A percentile compares a stretch with the other conserved stretches of the same genome.
Evolutionary conservation across 139 green algal species (phyloP).

Genomic region (Microglena sp.): DNA sequence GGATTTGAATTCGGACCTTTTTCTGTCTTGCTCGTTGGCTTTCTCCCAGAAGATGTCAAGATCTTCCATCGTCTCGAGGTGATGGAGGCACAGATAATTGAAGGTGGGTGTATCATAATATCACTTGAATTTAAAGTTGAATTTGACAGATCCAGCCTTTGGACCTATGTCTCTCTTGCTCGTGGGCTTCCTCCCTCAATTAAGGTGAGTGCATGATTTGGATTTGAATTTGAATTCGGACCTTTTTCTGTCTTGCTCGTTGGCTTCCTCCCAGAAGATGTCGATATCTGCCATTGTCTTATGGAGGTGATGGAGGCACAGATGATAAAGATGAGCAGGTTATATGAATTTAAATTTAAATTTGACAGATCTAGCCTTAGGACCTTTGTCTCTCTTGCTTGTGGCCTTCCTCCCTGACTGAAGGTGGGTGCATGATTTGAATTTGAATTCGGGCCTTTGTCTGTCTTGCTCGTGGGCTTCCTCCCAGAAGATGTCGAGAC

Average conservation of each 20-base stretch:
- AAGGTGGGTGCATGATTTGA: not conserved
- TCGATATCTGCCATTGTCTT: not conserved
- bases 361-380: too few relatives aligned
- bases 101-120: conserved; percentile 1
- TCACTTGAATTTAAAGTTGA: not conserved
- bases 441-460: not conserved
- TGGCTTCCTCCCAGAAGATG: not conserved
- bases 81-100: not conserved
- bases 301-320: conserved; percentile 6
- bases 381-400: not conserved
- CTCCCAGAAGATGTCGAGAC: not conserved
- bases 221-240: not conserved
- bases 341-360: not conserved
- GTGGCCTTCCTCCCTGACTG: too few relatives aligned
- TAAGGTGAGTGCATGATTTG: not conserved
- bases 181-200: not conserved
- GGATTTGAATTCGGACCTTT: conserved; percentile 1
- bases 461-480: conserved; percentile 1
- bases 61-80: too few relatives aligned
- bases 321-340: not conserved
- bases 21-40: not conserved
- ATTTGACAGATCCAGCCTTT: too few relatives aligned
- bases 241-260: not conserved
- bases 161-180: not conserved
- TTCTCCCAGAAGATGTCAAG: not conserved